Base-by-base conservation (phyloP, 2,329 filamentous ascomycete species). In the Talaromyces amestolkiae region DNA sequence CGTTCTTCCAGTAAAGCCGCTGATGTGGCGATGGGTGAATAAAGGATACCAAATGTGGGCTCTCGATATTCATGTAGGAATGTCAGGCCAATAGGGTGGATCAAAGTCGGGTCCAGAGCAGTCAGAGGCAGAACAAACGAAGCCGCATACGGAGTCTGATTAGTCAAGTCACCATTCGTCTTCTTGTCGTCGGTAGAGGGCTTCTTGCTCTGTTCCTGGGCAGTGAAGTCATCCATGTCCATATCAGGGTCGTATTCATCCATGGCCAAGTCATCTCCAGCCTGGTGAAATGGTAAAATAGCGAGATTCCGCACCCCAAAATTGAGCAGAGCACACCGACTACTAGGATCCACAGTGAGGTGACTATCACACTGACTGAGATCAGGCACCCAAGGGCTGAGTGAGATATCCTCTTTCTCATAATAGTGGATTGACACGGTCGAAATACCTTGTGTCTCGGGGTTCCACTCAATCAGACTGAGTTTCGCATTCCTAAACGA, bases 381-480 rank as follows among this genome's bases (percentile, higher is more conserved):
- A 64, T 90, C 86, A 61, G 90, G 85, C 60, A 90, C 88, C 90
- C 93, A 97, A 0, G 94, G 93, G 68, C 87, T 90, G 62, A 90
- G 88, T 70, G 90, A 87, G 68, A 94, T 83, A 75, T 97, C 93
- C 74, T 97, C 93, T 76, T 95, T 91, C 78, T 99, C 95, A 80
- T 98, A 99, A 83, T 93, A 98, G 81, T 99, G 95, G 72, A 99
- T 94, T 61, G 94, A 98, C 68, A 95, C 87, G 62, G 94, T 98
- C 71, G 90, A 89, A 71, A 98, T 88, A 61, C 87, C 86, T 77
- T 91, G 85, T 70, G 87, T 88, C 75, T 90, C 87, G 9, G 92
- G 88, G 75, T 98, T 92, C 95, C 95, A 99, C 80, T 97, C 92
- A 64, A 97, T 85, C 77, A 99, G 83, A 77, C 91, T 96, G 74